Evolutionary conservation across 2,329 filamentous ascomycete species (phyloP), one percentile per base, ranked within the genome.

Genomic region (Botrytis squamosa): DNA sequence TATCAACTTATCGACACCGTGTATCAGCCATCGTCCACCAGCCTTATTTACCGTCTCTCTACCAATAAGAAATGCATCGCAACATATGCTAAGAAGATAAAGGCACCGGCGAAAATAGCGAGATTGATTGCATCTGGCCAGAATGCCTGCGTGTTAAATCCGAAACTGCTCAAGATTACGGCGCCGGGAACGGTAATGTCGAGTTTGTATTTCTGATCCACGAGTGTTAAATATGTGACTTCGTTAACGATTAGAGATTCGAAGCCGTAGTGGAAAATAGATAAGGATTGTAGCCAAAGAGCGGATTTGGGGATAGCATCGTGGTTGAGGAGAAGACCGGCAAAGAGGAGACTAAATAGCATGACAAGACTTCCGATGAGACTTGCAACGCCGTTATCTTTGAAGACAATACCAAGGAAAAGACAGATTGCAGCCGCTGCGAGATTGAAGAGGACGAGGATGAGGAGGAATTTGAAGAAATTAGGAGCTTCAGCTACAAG

Each of bases 181-280:
- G 95, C 94, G 49, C 96, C 96, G 0, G 96, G 96, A 0, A 99
- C 94, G 70, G 96, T 95, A 76, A 99, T 99, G 80, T 98, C 94
- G 8, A 99, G 88, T 9, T 96, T 96, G 77, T 97, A 98, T 83
- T 98, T 97, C 83, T 96, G 92, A 82, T 99, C 96, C 60, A 97
- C 89, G 40, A 99, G 88, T 0, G 93, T 95, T 62, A 99, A 86
- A 79, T 94, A 93, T 40, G 94, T 91, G 65, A 98, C 97, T 84
- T 99, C 96, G 81, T 98, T 99, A 78, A 99, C 96, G 76, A 98
- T 97, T 22, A 99, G 88, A 2, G 93, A 93, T 85, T 99, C 96
- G 79, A 98, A 98, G 8, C 92, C 95, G 81, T 97, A 99, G 82
- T 99, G 96, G 88, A 99, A 99, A 76, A 99, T 99, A 2, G 95